phyloP scores from a whole-genome alignment of 306 rosid genomes.

The Cucurbita ficifolia region DNA sequence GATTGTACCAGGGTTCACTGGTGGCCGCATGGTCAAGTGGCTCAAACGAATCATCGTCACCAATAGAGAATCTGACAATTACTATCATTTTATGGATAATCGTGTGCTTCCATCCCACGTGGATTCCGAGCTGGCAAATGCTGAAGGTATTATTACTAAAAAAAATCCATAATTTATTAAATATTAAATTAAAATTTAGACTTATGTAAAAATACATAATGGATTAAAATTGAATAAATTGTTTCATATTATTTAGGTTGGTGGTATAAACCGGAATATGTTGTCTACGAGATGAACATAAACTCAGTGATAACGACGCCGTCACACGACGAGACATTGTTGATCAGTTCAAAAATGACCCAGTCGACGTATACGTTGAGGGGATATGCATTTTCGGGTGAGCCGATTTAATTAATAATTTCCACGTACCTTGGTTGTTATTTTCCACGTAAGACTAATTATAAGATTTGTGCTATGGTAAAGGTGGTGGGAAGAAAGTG shows the following conservation, averaged over 20 bases:
- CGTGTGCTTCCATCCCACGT: conserved; percentile 72
- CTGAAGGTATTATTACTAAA: conserved; percentile 27
- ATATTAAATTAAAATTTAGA: too few species aligned
- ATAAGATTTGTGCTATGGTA: neutral
- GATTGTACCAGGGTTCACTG: conserved; percentile 63
- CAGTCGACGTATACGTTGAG: conserved; percentile 41
- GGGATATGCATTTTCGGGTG: conserved; percentile 85
- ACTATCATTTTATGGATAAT: conserved; percentile 61
- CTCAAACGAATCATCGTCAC: conserved; percentile 61
- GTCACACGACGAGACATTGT: conserved; percentile 55
- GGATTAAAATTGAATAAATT: too few species aligned
- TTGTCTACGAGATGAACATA: conserved; percentile 65
- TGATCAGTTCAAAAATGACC: conserved; percentile 24
- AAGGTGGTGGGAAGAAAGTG: conserved; percentile 81
- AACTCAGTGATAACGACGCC: conserved; percentile 82
- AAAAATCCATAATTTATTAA: too few species aligned
- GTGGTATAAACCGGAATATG: conserved; percentile 84
- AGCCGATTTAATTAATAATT: neutral
- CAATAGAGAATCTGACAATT: conserved; percentile 30
- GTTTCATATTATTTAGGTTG: conserved; percentile 29
- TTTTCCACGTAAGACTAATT: neutral
- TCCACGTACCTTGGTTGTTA: neutral
- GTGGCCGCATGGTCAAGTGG: conserved; percentile 85
- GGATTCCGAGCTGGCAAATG: conserved; percentile 64
- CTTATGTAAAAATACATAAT: too few species aligned